Evolutionary conservation across 2,329 filamentous ascomycete species (phyloP), one percentile per base, ranked within the genome.

Genomic region (Phialophora verrucosa): DNA sequence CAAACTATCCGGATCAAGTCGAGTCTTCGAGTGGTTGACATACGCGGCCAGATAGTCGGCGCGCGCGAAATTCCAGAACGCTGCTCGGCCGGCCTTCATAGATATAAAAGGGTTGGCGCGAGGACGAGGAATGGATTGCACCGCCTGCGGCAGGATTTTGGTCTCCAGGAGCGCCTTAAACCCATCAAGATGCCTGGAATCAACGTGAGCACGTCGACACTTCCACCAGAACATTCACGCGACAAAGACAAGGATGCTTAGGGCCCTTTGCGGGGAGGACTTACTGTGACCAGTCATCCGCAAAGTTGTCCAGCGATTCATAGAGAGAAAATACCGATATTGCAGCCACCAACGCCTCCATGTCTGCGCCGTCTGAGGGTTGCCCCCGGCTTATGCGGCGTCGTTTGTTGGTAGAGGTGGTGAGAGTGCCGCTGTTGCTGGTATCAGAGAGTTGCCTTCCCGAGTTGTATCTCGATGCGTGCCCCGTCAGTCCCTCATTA

Each of bases 291-390:
- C 87, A 90, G 23, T 87, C 87, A 0, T 82, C 81, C 1, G 84
- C 84, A 1, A 86, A 88, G 1, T 86, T 85, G 74, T 90, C 87
- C n/a, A 90, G 78, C 65, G 90, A 87, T 69, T 90, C 88, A 73
- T 90, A 90, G 0, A 88, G 85, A 65, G 87, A 90, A 1, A 91
- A 76, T 14, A 90, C 89, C 0, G 88, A 87, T 1, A 87, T 87
- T 1, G 88, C 87, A 8, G 87, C 87, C 25, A 90, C 80, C 3
- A 89, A 81, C 65, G 90, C 87, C 69, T 89, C 87, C 3, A 83
- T 80, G 68, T 82, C 82, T 57, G 64, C 68, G 23, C 65, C 68
- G 50, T 59, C 56, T 5, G 68, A 64, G 32, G 57, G 49, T 50
- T 67, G 57, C 27, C 62, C 57, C 42, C 55, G 53, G 38, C 60